Conservation (phyloP, 495 filamentous ascomycete species). For the Aspergillus cristatus region DNA sequence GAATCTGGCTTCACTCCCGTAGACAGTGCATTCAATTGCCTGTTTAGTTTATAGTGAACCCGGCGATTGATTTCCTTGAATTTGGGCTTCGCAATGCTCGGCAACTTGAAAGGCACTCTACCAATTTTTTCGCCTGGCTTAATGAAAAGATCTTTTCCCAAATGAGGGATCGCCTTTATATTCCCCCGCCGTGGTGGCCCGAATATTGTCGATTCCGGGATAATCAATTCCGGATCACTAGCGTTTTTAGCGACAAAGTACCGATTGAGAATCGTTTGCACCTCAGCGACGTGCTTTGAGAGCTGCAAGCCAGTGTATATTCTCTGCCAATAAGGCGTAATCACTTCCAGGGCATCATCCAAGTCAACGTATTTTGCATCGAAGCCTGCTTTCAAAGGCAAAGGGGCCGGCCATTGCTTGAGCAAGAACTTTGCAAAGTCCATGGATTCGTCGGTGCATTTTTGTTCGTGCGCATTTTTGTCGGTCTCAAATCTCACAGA, state of each 20-base stretch:
- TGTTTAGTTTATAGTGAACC: no score
- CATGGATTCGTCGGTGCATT: conserved; percentile 14
- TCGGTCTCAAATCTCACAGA: not conserved
- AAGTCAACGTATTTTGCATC: conserved; percentile 20
- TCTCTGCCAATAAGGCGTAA: conserved; percentile 41
- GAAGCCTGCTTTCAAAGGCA: conserved; percentile 16
- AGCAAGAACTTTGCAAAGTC: conserved; percentile 21
- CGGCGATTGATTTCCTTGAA: no score
- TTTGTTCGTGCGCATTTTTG: conserved; percentile 14
- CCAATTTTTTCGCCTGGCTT: conserved; percentile 8
- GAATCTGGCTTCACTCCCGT: no score
- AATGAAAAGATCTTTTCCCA: conserved; percentile 5
- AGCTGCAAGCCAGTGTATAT: conserved; percentile 37
- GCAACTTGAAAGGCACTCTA: no score
- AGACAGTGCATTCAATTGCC: no score
- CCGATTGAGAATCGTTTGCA: conserved; percentile 11
- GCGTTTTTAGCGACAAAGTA: not conserved
- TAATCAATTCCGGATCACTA: not conserved
- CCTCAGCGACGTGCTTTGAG: conserved; percentile 24
- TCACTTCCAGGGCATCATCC: conserved; percentile 21
- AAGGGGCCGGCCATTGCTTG: conserved; percentile 28
- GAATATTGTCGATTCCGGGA: not conserved
- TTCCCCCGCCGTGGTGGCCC: not conserved
- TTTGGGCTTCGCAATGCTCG: no score
- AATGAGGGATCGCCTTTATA: conserved; percentile 2